Evolutionary conservation across 495 filamentous ascomycete genomes (phyloP), one percentile per base, ranked within the genome.

Genomic region (Ramalina intermedia): DNA sequence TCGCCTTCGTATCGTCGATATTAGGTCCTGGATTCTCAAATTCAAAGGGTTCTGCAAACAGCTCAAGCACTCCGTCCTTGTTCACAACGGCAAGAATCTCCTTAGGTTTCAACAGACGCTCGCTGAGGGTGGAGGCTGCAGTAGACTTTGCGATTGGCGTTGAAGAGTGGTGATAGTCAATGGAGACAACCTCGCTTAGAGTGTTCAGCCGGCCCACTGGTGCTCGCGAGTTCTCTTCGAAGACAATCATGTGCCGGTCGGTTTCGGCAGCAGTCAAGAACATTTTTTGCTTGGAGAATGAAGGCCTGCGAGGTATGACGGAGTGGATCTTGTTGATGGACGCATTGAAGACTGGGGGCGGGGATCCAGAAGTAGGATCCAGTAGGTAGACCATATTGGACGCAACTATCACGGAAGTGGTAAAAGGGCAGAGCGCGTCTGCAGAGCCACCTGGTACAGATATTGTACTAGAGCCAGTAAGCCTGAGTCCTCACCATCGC

Each of bases 181-280:
- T 20, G 4, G 62, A 63, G 1, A 58, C 58, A 18, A 76, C 69
- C 41, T 76, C 73, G 23, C 69, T 69, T 13, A 76, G 72, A 18
- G 74, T 68, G 5, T 75, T 69, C 12, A 79, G 65, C 40, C 70
- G 72, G 48, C 72, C 69, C 7, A 73, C 58, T 36, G 70, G 65
- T 43, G 66, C 72, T 20, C 63, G 58, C 38, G 53, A 65, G 24
- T 66, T 48, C 13, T 64, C 54, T 43, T 75, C 67, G 39, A 76
- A 77, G 17, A 79, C 66, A 51, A 69, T 78, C 50, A 80, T 70
- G 52, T 68, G 76, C 12, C 72, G 72, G 48, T 74, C 76, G 33
- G 66, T 65, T 54, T 78, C 75, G 9, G 74, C 71, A 11, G 68
- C 70, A 13, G 63, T 62, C 37, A 68, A 55, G 26, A 68, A 68